These are phyloP conservation scores for Aspergillus fijiensis DNA, from an alignment of 2,329 filamentous ascomycete species.

Conservation along the genomic window DNA sequence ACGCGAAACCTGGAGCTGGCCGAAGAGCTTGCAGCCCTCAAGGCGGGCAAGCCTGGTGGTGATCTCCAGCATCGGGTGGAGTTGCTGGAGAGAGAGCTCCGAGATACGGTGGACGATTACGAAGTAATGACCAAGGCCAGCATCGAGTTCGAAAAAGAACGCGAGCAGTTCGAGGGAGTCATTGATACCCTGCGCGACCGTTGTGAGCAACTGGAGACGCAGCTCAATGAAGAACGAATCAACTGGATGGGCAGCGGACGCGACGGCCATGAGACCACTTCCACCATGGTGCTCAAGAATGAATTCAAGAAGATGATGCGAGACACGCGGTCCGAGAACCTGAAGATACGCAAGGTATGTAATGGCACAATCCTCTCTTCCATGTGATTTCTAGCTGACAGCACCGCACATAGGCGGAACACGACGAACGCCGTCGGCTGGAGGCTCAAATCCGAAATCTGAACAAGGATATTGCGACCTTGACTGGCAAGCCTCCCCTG, in stretches of 20 bases:
- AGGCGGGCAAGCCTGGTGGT: slow-evolving; percentile 36
- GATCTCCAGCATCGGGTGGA: slow-evolving; percentile 51
- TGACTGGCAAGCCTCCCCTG: slow-evolving; percentile 33
- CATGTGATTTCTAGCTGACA: slow-evolving; percentile 18
- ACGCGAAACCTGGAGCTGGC: slow-evolving; percentile 49
- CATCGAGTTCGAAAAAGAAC: slow-evolving; percentile 70
- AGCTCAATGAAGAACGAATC: slow-evolving; percentile 67
- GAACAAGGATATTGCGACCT: slow-evolving; percentile 42
- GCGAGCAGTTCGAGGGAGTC: slow-evolving; percentile 61
- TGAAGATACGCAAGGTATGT: slow-evolving; percentile 64
- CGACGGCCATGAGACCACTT: slow-evolving; percentile 57
- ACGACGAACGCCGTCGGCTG: slow-evolving; percentile 68
- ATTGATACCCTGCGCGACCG: slow-evolving; percentile 65
- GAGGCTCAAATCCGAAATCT: slow-evolving; percentile 60
- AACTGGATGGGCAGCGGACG: slow-evolving; percentile 59
- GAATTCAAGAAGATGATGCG: slow-evolving; percentile 83
- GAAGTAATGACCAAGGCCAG: slow-evolving; percentile 68
- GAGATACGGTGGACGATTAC: slow-evolving; percentile 67
- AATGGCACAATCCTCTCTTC: neutral
- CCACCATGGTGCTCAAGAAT: slow-evolving; percentile 66
- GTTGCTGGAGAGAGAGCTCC: slow-evolving; percentile 63
- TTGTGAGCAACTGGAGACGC: slow-evolving; percentile 62
- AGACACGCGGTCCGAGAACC: slow-evolving; percentile 65
- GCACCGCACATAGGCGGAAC: slow-evolving; percentile 56
- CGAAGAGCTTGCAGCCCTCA: slow-evolving; percentile 49